Conservation (phyloP, 2,329 filamentous ascomycete genomes). For the Cordyceps pruinosa region DNA sequence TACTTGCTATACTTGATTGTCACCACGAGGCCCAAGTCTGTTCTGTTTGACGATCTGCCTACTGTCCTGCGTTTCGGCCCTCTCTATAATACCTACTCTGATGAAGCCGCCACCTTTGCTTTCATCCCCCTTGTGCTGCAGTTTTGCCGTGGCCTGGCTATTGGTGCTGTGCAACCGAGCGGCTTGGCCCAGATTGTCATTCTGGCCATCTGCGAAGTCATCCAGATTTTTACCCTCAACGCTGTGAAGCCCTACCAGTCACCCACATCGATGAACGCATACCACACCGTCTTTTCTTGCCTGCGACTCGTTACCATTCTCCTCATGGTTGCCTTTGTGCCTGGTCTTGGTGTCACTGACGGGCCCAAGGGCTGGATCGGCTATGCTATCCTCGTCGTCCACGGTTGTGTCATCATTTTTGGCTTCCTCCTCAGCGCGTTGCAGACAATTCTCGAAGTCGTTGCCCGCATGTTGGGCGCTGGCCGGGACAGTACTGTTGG, state of each 20-base stretch:
- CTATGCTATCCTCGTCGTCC: conserved; percentile 81
- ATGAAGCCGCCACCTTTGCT: conserved; percentile 85
- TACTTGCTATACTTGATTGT: conserved; percentile 81
- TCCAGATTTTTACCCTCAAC: conserved; percentile 78
- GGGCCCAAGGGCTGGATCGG: conserved; percentile 89
- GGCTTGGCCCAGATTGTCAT: conserved; percentile 90
- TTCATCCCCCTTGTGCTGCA: conserved; percentile 80
- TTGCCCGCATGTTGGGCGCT: conserved; percentile 73
- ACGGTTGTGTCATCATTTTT: conserved; percentile 77
- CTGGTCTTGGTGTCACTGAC: conserved; percentile 71
- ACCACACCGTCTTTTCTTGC: conserved; percentile 77
- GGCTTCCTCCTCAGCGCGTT: conserved; percentile 90
- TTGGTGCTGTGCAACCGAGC: conserved; percentile 86
- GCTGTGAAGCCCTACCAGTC: conserved; percentile 86
- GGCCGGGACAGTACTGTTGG: conserved; percentile 67
- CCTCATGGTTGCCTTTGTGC: conserved; percentile 76
- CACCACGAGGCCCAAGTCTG: conserved; percentile 71
- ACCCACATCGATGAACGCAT: conserved; percentile 94
- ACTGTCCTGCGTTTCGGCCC: conserved; percentile 87
- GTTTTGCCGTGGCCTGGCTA: conserved; percentile 78
- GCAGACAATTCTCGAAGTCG: conserved; percentile 84
- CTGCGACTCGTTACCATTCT: conserved; percentile 71
- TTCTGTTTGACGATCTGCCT: conserved; percentile 87
- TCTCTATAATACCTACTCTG: conserved; percentile 94
- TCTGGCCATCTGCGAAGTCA: conserved; percentile 88